A percentile compares a stretch with the other conserved stretches of the same genome.
phyloP scores from a whole-genome alignment of 768 basidiomycete genomes.

The Termitomyces sp. region DNA sequence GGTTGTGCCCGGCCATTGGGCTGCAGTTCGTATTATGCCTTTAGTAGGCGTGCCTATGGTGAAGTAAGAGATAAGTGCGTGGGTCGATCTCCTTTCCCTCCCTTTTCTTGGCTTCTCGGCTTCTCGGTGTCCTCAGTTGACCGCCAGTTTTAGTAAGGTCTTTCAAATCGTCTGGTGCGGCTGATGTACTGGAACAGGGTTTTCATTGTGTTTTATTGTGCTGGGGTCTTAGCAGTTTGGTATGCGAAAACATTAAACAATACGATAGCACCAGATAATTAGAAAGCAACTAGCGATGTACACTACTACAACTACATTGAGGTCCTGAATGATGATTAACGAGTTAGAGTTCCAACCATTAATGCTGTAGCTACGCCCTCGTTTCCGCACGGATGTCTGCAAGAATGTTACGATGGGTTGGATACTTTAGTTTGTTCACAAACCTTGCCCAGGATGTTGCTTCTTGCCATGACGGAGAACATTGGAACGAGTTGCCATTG shows the following conservation, averaged over 20 bases:
- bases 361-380: no score
- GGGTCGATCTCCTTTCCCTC: no score
- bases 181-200: neutral
- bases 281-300: neutral
- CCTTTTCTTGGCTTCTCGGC: no score
- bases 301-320: neutral
- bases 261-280: neutral
- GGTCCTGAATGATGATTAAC: neutral
- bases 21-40: neutral
- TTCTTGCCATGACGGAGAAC: conserved; percentile 6
- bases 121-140: no score
- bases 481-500: conserved; percentile 11
- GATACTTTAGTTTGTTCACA: neutral
- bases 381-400: neutral
- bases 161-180: no score
- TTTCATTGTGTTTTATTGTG: neutral
- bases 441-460: conserved; percentile 6
- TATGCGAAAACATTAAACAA: neutral
- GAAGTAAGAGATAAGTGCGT: neutral
- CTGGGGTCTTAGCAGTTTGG: no score
- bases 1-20: neutral
- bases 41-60: neutral
- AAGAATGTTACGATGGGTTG: neutral
- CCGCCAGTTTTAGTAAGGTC: no score
- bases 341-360: neutral